These are phyloP conservation scores for Calamus simplicifolius DNA, from an alignment of 176 grass and related monocot species.

Conservation along the genomic window DNA sequence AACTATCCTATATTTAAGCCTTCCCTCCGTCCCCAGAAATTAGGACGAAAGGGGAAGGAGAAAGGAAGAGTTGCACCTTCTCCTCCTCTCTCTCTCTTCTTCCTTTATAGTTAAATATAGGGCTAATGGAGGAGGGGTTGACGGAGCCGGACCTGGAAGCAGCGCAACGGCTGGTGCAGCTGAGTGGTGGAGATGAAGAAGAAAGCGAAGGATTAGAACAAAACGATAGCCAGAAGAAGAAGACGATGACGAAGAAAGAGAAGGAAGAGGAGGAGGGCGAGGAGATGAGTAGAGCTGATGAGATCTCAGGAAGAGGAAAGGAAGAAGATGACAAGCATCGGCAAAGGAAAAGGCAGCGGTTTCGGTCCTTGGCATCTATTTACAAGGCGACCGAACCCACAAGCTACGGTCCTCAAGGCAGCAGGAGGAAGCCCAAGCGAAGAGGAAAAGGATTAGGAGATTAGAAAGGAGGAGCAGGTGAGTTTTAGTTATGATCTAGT, in stretches of 20 bases:
- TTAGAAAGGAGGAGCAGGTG: too few relatives aligned
- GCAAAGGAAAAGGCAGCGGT: constrained; percentile 19
- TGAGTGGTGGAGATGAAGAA: constrained; percentile 24
- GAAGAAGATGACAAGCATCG: neutral
- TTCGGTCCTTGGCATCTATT: constrained; percentile 31
- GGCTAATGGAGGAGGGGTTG: neutral
- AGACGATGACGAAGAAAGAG: neutral
- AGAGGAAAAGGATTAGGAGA: too few relatives aligned
- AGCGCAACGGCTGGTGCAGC: constrained; percentile 48
- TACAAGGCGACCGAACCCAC: constrained; percentile 15
- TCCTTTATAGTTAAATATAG: neutral
- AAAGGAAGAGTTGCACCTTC: too few relatives aligned
- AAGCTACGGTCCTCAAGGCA: neutral
- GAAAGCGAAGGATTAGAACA: neutral
- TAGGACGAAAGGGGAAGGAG: too few relatives aligned
- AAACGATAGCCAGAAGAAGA: constrained; percentile 12
- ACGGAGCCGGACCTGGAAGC: constrained; percentile 39
- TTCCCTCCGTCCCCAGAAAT: too few relatives aligned
- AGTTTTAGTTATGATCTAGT: too few relatives aligned
- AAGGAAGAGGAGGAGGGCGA: constrained; percentile 8
- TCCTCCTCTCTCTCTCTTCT: neutral
- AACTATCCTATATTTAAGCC: neutral
- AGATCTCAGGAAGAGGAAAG: constrained; percentile 6
- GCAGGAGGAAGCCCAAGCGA: too few relatives aligned
- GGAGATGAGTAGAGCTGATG: constrained; percentile 16